Base-by-base conservation (phyloP, 495 filamentous ascomycete species). In the Amniculicola lignicola region DNA sequence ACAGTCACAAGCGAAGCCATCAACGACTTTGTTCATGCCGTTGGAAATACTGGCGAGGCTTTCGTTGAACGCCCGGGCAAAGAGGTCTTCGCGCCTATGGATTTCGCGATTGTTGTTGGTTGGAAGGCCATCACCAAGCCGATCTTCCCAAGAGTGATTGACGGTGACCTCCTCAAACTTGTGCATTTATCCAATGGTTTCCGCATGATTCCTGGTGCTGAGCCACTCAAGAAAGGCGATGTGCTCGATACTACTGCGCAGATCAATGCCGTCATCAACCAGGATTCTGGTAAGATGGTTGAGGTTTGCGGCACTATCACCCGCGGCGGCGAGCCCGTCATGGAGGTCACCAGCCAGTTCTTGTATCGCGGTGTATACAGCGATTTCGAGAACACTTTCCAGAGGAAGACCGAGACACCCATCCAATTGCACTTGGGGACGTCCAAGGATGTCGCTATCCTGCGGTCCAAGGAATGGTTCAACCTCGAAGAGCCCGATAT, bases 111-210 rank as follows among this genome's bases (percentile, higher is more conserved):
- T 56, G 93, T 98, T 22, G 89, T 95, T 15, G 93, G 93, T 56
- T 98, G 93, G 93, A 95, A 98, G 72, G 93, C 93, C 35, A 96
- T 98, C 69, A 96, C 88, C 19, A 96, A 96, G 77, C 92, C 93
- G 0, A 96, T 97, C 69, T 97, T 98, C 79, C 93, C 93, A 56
- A 82, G 87, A 51, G 86, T 81, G 54, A 95, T 97, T 57, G 92
- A 98, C 61, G 93, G 93, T 37, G 93, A 98, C 69, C 78, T 98
- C 33, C 78, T 98, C 38, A 93, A 89, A 72, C 82, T 98, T 37
- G 90, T 98, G 14, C 93, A 98, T 74, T 72, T 98, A 36, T 96
- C 91, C 35, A 99, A 97, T 67, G 83, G 87, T 43, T 97, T 97
- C 84, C 87, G 94, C 57, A 97, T 99, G 94, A 78, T 96, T 57